These are phyloP conservation scores for Centrapalus pauciflorus DNA, from an alignment of 129 eudicot genomes.

Conservation along the genomic window DNA sequence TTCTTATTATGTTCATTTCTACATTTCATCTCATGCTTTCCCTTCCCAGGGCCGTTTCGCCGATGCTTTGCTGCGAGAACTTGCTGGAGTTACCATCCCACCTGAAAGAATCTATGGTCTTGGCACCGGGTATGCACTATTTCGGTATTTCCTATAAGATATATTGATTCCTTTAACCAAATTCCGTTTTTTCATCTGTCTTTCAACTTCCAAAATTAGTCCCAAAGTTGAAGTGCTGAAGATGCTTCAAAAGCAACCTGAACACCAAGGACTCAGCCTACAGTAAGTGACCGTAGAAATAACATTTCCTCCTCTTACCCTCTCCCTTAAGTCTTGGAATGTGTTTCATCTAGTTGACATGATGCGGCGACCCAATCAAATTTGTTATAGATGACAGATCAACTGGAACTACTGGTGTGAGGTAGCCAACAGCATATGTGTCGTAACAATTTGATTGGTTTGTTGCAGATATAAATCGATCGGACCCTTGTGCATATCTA, in stretches of 20 bases:
- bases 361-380: background rate
- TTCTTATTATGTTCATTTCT: background rate
- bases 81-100: constrained; percentile 88
- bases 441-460: background rate
- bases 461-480: background rate
- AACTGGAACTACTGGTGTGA: background rate
- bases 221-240: constrained; percentile 96
- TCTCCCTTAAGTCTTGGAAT: background rate
- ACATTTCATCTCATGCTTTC: background rate
- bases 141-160: background rate
- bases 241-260: constrained; percentile 86
- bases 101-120: constrained; percentile 86
- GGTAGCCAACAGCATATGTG: too few species aligned
- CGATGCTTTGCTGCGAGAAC: constrained; percentile 74
- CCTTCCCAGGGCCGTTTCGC: constrained; percentile 77
- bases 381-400: background rate
- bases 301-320: background rate
- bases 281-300: constrained; percentile 66
- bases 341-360: background rate
- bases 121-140: constrained; percentile 72
- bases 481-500: background rate
- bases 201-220: constrained; percentile 33
- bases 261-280: constrained; percentile 77
- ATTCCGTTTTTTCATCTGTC: background rate
- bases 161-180: constrained; percentile 10